Percentiles rank a stretch among this genome's conserved stretches.
phyloP scores from a whole-genome alignment of 2,329 filamentous ascomycete genomes.

The Venturia aucupariae region DNA sequence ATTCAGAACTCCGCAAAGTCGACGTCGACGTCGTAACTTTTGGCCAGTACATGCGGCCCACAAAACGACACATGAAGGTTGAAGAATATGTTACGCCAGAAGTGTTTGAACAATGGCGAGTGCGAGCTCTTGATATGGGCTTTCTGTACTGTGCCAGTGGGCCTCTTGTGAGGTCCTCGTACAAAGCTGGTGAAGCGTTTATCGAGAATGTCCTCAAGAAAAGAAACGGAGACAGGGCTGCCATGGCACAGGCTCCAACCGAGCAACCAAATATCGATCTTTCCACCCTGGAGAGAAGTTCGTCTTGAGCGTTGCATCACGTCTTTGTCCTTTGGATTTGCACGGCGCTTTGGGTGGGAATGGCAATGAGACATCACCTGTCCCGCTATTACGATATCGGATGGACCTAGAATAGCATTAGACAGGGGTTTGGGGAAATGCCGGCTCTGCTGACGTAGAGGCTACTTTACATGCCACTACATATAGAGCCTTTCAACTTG shows the following conservation, averaged over 20 bases:
- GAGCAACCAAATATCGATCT: not conserved
- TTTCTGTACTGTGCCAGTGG: slow-evolving; percentile 96
- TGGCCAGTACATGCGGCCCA: slow-evolving; percentile 99
- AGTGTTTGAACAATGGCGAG: slow-evolving; percentile 83
- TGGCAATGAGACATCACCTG: not conserved
- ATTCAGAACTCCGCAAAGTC: slow-evolving; percentile 61
- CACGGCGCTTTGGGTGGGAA: not conserved
- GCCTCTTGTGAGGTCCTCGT: slow-evolving; percentile 84
- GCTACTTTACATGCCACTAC: not conserved
- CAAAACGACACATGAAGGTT: slow-evolving; percentile 94
- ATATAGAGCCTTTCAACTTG: not conserved
- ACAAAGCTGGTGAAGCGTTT: slow-evolving; percentile 97
- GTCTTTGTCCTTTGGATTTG: not conserved
- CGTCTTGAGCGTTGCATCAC: not conserved
- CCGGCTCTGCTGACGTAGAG: not conserved
- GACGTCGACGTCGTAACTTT: slow-evolving; percentile 95
- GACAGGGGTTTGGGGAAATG: not conserved
- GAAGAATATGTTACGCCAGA: slow-evolving; percentile 90
- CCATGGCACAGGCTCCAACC: not conserved
- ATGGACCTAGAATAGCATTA: not conserved
- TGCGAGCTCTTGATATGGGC: slow-evolving; percentile 84
- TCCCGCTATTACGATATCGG: not conserved
- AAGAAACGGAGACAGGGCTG: slow-evolving; percentile 34
- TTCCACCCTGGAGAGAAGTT: not conserved
- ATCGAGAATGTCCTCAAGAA: slow-evolving; percentile 97